A percentile compares a stretch with the other conserved stretches of the same genome.
Evolutionary conservation across 169 alveolate genomes (phyloP).

Genomic region (Cryptosporidium meleagridis): DNA sequence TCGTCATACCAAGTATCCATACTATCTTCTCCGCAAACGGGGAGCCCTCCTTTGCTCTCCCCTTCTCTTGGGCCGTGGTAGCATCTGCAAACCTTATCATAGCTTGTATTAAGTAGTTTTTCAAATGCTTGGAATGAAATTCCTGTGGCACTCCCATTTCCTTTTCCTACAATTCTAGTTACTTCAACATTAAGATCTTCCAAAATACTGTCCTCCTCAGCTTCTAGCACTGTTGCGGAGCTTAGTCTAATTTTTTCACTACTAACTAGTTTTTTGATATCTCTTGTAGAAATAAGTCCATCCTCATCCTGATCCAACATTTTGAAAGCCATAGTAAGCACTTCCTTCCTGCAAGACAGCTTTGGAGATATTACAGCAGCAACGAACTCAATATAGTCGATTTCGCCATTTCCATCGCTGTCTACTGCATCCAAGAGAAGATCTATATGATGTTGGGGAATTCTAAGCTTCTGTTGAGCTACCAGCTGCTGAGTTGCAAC

Average conservation of each 20-base stretch:
- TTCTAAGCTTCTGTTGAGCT: slow-evolving; percentile 13
- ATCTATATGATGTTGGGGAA: slow-evolving; percentile 54
- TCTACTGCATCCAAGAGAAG: slow-evolving; percentile 60
- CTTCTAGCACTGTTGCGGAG: slow-evolving; percentile 16
- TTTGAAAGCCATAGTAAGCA: slow-evolving; percentile 37
- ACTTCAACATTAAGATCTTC: slow-evolving; percentile 55
- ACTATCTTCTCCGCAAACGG: slow-evolving; percentile 57
- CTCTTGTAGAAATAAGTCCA: slow-evolving; percentile 28
- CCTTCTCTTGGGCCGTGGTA: slow-evolving; percentile 30
- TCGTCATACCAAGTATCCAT: slow-evolving; percentile 69
- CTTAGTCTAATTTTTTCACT: slow-evolving; percentile 37
- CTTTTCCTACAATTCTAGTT: background rate
- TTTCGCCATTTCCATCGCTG: slow-evolving; percentile 68
- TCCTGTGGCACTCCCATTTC: background rate
- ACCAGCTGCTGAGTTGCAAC: slow-evolving; percentile 18
- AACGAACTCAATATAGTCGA: slow-evolving; percentile 56
- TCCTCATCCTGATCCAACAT: slow-evolving; percentile 67
- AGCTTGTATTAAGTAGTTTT: slow-evolving; percentile 23
- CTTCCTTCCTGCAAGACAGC: slow-evolving; percentile 37
- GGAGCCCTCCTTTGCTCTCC: background rate
- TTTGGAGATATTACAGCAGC: slow-evolving; percentile 67
- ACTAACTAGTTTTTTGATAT: slow-evolving; percentile 28
- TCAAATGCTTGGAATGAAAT: slow-evolving; percentile 43
- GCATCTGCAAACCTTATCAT: slow-evolving; percentile 57
- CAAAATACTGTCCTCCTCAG: slow-evolving; percentile 32